Base-by-base conservation (phyloP, 176 grass and related monocot genomes). In the Musa beccarii region DNA sequence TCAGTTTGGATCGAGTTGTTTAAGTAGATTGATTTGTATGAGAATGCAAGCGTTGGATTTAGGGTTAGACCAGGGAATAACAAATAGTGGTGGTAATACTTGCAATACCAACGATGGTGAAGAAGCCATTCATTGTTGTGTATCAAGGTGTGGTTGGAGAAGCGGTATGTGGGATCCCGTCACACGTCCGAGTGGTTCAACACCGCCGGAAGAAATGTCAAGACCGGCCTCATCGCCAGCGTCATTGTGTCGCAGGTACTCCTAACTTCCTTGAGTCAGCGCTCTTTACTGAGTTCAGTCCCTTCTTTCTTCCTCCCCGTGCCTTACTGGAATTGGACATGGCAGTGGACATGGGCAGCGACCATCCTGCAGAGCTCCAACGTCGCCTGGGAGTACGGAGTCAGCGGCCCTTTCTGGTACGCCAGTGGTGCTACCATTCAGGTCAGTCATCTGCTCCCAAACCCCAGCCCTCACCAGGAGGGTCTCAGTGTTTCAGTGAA, bases 161-260 rank as follows among this genome's bases (percentile, higher is more conserved):
- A 89, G 82, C 70, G 86, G 28, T 92, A 89, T 63, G 72, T 92
- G 8, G 89, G 89, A 43, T 83, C 89, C 0, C 73, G 77, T 49
- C 89, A 92, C 75, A 80, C 86, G 10, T 92, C 89, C 13, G 89
- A 92, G 76, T 92, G 86, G 89, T 92, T 92, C 79, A 92, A 92
- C 51, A 92, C 89, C 69, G 89, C 89, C 1, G 89, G 89, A 23
- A 83, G 89, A 26, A 92, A 76, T 63, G 89, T 92, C 10, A 92
- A 92, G 83, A 92, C 89, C 2, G 89, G 89, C 68, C 83, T 92
- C 69, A 92, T 92, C 65, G 89, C 89, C 67, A 92, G 89, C 49
- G 89, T 92, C 76, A 89, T 92, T 51, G 89, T 92, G 19, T 92
- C 89, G 11, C 89, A 92, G 89, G 89, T 17, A 67, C 56, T 62